Base-by-base conservation (phyloP, 495 filamentous ascomycete genomes). In the Xylaria palmicola region DNA sequence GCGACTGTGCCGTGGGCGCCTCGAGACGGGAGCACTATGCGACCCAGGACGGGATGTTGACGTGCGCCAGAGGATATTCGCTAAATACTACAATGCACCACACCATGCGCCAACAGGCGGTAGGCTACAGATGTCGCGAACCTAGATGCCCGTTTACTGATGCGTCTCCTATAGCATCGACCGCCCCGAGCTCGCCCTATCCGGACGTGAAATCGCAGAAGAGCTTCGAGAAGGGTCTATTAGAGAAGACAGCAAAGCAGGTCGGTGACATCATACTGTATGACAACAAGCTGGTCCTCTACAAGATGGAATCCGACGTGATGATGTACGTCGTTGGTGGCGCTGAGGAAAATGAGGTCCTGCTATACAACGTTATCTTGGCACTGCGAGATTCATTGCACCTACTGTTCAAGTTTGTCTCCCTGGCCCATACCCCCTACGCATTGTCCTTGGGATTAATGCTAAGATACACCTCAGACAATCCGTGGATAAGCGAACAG, bases 231-330 rank as follows among this genome's bases (percentile, higher is more conserved):
- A 97, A 97, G 79, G 94, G 92, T 13, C 83, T 98, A 24, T 77
- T 97, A 44, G 91, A 94, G 62, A 98, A 98, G 83, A 98, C 94
- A 15, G 91, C 90, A 65, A 98, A 98, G 80, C 90, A 93, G 69
- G 90, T 85, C 24, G 90, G 88, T 56, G 94, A 98, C 77, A 92
- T 98, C 66, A 96, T 98, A 56, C 85, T 98, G 49, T 98, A 96
- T 78, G 94, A 98, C 75, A 91, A 91, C 77, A 86, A 90, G 64
- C 85, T 98, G 34, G 92, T 98, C 32, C 90, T 98, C 32, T 99
- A 96, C 82, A 98, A 98, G 85, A 88, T 88, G 77, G 94, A 98
- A 81, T 90, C 89, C 65, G 94, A 99, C 75, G 91, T 99, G 27
- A 95, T 96, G 86, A 82, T 98, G 56, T 98, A 97, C 72, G 92